Evolutionary conservation across 106 monocot genomes (phyloP), one percentile per base, ranked within the genome.

Genomic region (Gastrodia elata): DNA sequence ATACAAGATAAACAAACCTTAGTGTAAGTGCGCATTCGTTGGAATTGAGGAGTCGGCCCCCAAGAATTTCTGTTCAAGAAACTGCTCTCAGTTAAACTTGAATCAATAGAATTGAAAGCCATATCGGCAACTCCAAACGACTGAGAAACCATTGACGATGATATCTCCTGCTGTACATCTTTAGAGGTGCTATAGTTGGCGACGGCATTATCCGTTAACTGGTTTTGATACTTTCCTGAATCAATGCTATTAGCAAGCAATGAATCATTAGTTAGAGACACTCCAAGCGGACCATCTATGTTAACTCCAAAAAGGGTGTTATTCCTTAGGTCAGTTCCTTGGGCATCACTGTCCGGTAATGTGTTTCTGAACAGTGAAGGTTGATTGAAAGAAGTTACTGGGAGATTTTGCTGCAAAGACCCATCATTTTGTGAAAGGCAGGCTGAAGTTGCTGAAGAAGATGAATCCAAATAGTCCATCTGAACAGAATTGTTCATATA

Each of bases 71-170:
- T 83, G 69, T 91, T 91, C 78, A 96, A 76, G 59, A 92, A 78
- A 46, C 79, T 73, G 32, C 78, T 81, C n/a, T 91, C 94, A 71
- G 78, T 85, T 42, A 95, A 84, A 2, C 78, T 68, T 46, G 92
- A 86, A 70, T 90, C 87, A 37, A 90, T 87, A 34, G 95, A 89
- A 69, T 87, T 92, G 58, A 97, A 93, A 39, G 79, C 90, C 82
- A 88, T 73, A 64, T 97, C 92, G 35, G 87, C 79, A 76, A 93
- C 84, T 61, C 89, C 90, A 83, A 86, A 88, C 14, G 96, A 86
- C 70, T 88, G 96, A 65, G 96, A 90, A 79, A 86, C 83, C 70
- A 87, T 86, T 13, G 92, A 92, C 36, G 90, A 90, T 64, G 91
- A 85, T 64, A 84, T 10, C 38, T 96, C 95, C 78, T 87, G 89